Evolutionary conservation across 495 filamentous ascomycete genomes (phyloP).

Genomic region (Oidiodendron maius): DNA sequence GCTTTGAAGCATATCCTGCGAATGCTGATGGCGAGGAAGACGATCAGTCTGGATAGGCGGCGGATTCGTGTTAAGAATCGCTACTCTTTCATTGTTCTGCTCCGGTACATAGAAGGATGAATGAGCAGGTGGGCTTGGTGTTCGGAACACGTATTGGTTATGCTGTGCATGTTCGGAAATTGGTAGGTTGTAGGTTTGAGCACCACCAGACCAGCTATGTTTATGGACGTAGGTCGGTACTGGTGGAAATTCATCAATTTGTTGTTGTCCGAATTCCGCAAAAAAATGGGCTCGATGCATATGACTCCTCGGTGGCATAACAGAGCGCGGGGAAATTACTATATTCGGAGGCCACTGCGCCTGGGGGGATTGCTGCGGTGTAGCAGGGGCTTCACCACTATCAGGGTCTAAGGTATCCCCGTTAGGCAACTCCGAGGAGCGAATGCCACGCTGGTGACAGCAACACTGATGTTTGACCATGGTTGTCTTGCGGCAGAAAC

Average conservation of each 20-base stretch:
- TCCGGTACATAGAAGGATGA: conserved; percentile 38
- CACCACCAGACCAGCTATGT: conserved; percentile 37
- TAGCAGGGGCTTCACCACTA: conserved; percentile 45
- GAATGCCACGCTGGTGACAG: conserved; percentile 58
- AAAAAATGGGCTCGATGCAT: conserved; percentile 38
- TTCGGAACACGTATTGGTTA: conserved; percentile 17
- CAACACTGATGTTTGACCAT: conserved; percentile 77
- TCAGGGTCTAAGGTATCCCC: conserved; percentile 52
- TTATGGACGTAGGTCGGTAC: conserved; percentile 33
- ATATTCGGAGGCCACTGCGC: conserved; percentile 22
- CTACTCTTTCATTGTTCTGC: conserved; percentile 43
- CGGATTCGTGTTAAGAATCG: conserved; percentile 45
- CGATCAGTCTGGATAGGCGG: conserved; percentile 35
- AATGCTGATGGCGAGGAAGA: conserved; percentile 35
- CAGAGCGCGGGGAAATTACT: conserved; percentile 6
- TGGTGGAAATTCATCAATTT: conserved; percentile 32
- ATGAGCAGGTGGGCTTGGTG: conserved; percentile 20
- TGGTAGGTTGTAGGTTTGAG: conserved; percentile 22
- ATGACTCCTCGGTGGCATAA: conserved; percentile 13
- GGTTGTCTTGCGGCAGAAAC: conserved; percentile 84
- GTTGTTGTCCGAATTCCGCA: conserved; percentile 37
- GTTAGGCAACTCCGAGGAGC: conserved; percentile 42
- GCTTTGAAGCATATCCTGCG: conserved; percentile 29
- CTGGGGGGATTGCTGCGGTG: conserved; percentile 39
- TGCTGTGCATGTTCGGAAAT: conserved; percentile 13